phyloP scores from a whole-genome alignment of 164 flowering plant genomes.

The Hamamelis virginiana region DNA sequence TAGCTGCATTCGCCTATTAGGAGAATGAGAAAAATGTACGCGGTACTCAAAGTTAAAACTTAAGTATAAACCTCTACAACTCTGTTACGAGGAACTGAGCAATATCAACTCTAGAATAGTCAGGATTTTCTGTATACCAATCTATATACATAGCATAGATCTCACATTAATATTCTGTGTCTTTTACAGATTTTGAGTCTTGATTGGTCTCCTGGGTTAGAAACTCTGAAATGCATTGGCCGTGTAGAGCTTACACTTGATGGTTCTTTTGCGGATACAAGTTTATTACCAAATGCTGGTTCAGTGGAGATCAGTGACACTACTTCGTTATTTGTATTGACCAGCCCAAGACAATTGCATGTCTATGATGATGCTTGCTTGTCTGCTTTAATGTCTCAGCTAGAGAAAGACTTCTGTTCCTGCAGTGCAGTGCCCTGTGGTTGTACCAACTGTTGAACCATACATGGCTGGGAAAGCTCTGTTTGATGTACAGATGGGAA shows the following conservation, averaged over 20 bases:
- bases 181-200: conserved; percentile 66
- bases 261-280: conserved; percentile 88
- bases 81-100: not conserved
- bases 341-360: conserved; percentile 76
- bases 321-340: conserved; percentile 55
- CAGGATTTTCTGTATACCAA: not conserved
- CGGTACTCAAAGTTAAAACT: too few species aligned
- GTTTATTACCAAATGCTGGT: conserved; percentile 47
- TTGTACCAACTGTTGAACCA: conserved; percentile 66
- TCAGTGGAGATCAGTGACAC: conserved; percentile 22
- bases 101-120: not conserved
- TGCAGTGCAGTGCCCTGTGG: conserved; percentile 47
- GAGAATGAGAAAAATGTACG: too few species aligned
- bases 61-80: too few species aligned
- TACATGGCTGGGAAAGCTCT: conserved; percentile 54
- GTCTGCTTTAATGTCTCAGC: conserved; percentile 37
- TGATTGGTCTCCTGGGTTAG: conserved; percentile 75
- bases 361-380: conserved; percentile 51
- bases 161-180: not conserved
- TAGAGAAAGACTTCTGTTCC: conserved; percentile 36
- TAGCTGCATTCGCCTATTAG: too few species aligned
- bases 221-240: conserved; percentile 50
- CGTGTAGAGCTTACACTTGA: conserved; percentile 65
- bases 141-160: too few species aligned
- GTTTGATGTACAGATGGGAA: conserved; percentile 33